phyloP scores from a whole-genome alignment of 106 monocot species.

The Alisma plantagoaquatica region DNA sequence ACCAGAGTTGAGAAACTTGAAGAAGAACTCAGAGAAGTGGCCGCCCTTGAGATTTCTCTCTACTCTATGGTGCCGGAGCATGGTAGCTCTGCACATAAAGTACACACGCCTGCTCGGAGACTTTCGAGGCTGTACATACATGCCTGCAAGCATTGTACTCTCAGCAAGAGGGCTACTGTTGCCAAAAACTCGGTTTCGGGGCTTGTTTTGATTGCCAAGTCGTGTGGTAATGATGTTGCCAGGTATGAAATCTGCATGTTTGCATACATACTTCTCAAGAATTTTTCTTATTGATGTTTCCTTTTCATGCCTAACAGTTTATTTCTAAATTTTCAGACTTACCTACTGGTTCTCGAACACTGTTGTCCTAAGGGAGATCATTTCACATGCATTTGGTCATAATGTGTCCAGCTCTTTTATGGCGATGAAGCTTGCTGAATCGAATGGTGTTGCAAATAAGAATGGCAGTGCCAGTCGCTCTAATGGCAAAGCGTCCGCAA shows the following conservation, averaged over 20 bases:
- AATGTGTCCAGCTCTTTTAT: slow-evolving; percentile 28
- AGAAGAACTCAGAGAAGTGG: slow-evolving; percentile 89
- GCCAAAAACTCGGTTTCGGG: slow-evolving; percentile 79
- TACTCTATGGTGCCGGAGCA: slow-evolving; percentile 92
- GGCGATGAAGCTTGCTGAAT: slow-evolving; percentile 19
- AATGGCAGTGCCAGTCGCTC: slow-evolving; percentile 11
- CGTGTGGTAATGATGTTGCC: slow-evolving; percentile 89
- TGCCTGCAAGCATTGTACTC: slow-evolving; percentile 81
- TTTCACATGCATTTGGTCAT: slow-evolving; percentile 76
- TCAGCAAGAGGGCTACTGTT: slow-evolving; percentile 63
- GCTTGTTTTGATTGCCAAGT: slow-evolving; percentile 73
- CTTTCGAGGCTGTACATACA: slow-evolving; percentile 82
- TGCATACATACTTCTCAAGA: too few relatives aligned
- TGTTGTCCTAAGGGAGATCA: slow-evolving; percentile 69
- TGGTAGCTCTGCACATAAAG: slow-evolving; percentile 89
- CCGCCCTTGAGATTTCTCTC: slow-evolving; percentile 96
- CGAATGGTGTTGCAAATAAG: slow-evolving; percentile 51
- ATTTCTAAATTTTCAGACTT: slow-evolving; percentile 72
- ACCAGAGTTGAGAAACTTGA: slow-evolving; percentile 74
- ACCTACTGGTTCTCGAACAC: slow-evolving; percentile 95
- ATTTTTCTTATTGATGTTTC: background rate
- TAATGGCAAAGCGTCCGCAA: slow-evolving; percentile 26
- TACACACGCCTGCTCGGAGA: slow-evolving; percentile 87
- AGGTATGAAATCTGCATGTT: too few relatives aligned
- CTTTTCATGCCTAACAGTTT: background rate